phyloP scores from a whole-genome alignment of 2,329 filamentous ascomycete species.

The Cladophialophora exuberans region DNA sequence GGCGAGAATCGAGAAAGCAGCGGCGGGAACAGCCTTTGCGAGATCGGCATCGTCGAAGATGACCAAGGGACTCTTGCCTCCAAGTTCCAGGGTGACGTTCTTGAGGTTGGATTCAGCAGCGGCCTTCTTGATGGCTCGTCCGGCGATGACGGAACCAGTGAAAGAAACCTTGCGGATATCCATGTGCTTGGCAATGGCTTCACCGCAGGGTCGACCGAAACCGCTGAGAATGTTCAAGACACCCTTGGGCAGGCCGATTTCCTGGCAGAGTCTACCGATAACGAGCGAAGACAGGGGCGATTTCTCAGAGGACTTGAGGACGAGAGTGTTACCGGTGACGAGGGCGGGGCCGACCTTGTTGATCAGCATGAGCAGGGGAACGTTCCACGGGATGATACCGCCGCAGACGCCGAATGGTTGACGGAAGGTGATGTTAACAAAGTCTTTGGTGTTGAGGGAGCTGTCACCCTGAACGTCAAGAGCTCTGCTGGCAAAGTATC shows the following conservation, averaged over 20 bases:
- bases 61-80: constrained; percentile 42
- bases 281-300: constrained; percentile 54
- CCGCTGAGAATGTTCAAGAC: constrained; percentile 65
- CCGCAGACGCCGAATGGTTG: constrained; percentile 58
- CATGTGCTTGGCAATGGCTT: constrained; percentile 53
- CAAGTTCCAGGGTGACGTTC: constrained; percentile 41
- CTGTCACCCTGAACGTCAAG: constrained; percentile 47
- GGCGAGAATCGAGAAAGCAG: constrained; percentile 59
- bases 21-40: constrained; percentile 47
- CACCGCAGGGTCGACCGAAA: constrained; percentile 60
- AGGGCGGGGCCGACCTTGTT: constrained; percentile 62
- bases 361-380: constrained; percentile 49
- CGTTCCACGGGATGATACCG: constrained; percentile 55
- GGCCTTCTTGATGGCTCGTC: constrained; percentile 38
- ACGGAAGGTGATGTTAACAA: constrained; percentile 58
- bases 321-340: constrained; percentile 59
- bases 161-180: constrained; percentile 41
- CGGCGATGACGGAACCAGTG: constrained; percentile 38
- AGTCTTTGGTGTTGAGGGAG: constrained; percentile 49
- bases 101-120: constrained; percentile 42
- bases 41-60: constrained; percentile 43
- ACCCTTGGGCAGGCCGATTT: constrained; percentile 62
- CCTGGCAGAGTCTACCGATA: constrained; percentile 60
- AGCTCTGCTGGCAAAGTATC: constrained; percentile 65
- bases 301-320: constrained; percentile 57